Evolutionary conservation across 176 grass and related monocot genomes (phyloP).

Genomic region (Tillandsia leiboldiana): DNA sequence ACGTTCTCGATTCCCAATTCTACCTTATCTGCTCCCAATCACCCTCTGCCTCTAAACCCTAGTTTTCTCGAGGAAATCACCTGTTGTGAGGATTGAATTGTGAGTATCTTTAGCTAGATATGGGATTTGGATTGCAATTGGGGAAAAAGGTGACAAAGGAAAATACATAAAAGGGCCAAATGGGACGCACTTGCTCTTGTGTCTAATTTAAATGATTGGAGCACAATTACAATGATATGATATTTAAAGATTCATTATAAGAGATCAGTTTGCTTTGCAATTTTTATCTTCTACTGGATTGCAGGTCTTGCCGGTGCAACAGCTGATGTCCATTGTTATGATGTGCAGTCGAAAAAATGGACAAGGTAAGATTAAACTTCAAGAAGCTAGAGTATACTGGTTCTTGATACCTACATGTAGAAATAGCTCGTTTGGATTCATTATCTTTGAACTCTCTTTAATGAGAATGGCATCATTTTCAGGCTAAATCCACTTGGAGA

Average conservation of each 20-base stretch:
- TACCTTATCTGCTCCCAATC: neutral
- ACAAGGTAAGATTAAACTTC: slow-evolving; percentile 41
- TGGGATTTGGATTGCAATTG: neutral
- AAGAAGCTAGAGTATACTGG: slow-evolving; percentile 3
- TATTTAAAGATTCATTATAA: neutral
- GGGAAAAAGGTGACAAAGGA: neutral
- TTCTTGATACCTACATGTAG: neutral
- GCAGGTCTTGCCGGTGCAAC: slow-evolving; percentile 92
- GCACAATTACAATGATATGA: neutral
- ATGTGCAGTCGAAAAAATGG: slow-evolving; percentile 88
- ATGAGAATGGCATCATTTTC: slow-evolving; percentile 17
- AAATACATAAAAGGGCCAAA: neutral
- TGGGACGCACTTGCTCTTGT: too few species aligned
- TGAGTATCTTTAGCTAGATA: neutral
- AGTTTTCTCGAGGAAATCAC: neutral
- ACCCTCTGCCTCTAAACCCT: neutral
- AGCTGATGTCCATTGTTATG: slow-evolving; percentile 87
- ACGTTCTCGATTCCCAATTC: slow-evolving; percentile 19
- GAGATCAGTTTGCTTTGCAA: neutral
- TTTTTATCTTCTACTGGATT: slow-evolving; percentile 23
- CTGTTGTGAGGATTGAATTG: neutral
- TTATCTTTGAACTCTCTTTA: neutral
- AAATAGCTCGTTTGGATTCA: neutral
- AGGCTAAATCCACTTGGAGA: slow-evolving; percentile 92
- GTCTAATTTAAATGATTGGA: too few species aligned